Conservation (phyloP, 2,329 filamentous ascomycete species). For the Simplicillium sp. region DNA sequence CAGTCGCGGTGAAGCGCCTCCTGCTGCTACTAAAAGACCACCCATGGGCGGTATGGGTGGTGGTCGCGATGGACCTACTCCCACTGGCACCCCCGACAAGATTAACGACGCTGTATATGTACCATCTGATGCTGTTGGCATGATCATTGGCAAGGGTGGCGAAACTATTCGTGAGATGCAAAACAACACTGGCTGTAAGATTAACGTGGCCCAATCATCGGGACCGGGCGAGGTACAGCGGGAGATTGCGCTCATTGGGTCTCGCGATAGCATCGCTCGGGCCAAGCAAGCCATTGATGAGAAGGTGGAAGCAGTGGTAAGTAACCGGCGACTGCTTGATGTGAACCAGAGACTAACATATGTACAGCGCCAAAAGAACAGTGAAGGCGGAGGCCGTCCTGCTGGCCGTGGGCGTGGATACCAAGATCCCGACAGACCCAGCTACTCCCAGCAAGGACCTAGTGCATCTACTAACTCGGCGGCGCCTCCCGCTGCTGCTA, state of each 20-base stretch:
- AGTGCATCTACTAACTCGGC: conserved; percentile 31
- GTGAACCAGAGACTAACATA: conserved; percentile 16
- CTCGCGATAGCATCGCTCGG: conserved; percentile 63
- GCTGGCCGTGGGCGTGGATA: conserved; percentile 31
- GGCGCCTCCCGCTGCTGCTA: conserved; percentile 27
- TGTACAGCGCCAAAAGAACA: conserved; percentile 43
- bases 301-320: conserved; percentile 82
- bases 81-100: conserved; percentile 48
- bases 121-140: conserved; percentile 83
- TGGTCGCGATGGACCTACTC: conserved; percentile 24
- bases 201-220: conserved; percentile 79
- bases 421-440: conserved; percentile 46
- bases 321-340: conserved; percentile 20
- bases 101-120: conserved; percentile 76
- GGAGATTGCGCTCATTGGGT: conserved; percentile 78
- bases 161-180: conserved; percentile 96
- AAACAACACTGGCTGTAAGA: conserved; percentile 78
- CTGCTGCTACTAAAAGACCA: conserved; percentile 17
- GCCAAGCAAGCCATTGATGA: conserved; percentile 83
- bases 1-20: conserved; percentile 46
- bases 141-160: conserved; percentile 93
- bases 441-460: conserved; percentile 38
- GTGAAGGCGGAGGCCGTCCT: conserved; percentile 27
- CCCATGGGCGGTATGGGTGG: conserved; percentile 20
- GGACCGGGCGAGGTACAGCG: conserved; percentile 71